Base-by-base conservation (phyloP, 805 yeast species). In the Candida arabinofermentans region DNA sequence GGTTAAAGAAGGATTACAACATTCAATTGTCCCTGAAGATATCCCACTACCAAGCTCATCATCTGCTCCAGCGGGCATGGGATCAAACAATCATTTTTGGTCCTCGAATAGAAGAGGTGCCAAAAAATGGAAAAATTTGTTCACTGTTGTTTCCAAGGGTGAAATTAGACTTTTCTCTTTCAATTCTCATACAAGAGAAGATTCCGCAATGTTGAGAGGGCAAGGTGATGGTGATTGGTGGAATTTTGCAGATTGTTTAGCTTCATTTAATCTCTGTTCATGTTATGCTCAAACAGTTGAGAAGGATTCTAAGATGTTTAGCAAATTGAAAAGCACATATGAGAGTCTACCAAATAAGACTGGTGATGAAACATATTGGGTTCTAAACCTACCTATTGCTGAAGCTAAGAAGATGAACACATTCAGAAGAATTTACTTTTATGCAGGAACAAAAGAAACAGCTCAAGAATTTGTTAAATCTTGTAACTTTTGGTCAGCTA, bases 401-500 rank as follows among this genome's bases (percentile, higher is more conserved):
- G 62, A 69, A 17, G 55, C 64, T 29, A 52, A 50, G 17, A 46
- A 46, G 16, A 41, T 47, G n/a, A 36, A 50, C 18, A 42, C 41
- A 12, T 48, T 67, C 47, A 69, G 66, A 3, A 55, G 65, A 44
- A 65, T 84, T 14, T 66, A 79, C 24, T 83, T 85, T 59, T 80
- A 77, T 61, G 79, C 88, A 0, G 82, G 83, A 9, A 78, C 86
- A 12, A 58, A 67, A 19, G 85, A 81, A 50, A 75, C 77, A 44
- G 93, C 96, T 0, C 64, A 66, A 33, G 84, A 79, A 55, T 86
- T 77, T 61, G 78, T 85, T 14, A 76, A 82, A 50, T 79, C 91
- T 5, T 81, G 93, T 62, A 89, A 88, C 61, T 89, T 86, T 59
- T 89, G 96, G 96, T 86, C 95, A 2, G 86, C 91, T 2, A 75